A percentile compares a stretch with the other conserved stretches of the same genome.
Conservation (phyloP, 1,284 basidiomycete genomes). For the Boletellus sp. region DNA sequence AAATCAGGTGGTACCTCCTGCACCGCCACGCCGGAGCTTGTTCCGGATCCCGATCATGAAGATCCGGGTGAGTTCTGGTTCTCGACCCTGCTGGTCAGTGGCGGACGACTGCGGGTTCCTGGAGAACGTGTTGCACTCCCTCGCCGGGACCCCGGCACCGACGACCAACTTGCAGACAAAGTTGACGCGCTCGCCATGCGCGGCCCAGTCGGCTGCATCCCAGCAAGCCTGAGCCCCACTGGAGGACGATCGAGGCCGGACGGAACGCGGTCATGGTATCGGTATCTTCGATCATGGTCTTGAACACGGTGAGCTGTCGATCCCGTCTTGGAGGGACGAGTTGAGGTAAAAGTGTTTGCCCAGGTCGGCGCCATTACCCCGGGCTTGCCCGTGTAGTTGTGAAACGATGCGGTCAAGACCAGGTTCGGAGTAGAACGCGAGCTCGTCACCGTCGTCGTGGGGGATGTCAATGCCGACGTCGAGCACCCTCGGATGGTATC, state of each 20-base stretch:
- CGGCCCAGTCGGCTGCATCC: constrained; percentile 95
- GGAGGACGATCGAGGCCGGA: constrained; percentile 89
- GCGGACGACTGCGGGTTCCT: constrained; percentile 89
- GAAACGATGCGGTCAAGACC: constrained; percentile 98
- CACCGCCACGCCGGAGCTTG: constrained; percentile 91
- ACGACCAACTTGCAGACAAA: constrained; percentile 94
- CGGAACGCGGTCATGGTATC: constrained; percentile 89
- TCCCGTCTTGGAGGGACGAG: constrained; percentile 92
- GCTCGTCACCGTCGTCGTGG: constrained; percentile 95
- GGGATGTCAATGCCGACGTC: constrained; percentile 98
- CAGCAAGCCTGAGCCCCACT: constrained; percentile 96
- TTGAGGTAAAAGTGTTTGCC: constrained; percentile 97
- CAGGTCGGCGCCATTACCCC: constrained; percentile 83
- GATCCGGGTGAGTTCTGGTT: constrained; percentile 86
- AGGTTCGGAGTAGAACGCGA: constrained; percentile 98
- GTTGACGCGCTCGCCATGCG: constrained; percentile 96
- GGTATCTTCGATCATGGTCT: constrained; percentile 92
- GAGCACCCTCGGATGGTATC: constrained; percentile 86
- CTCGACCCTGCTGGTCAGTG: constrained; percentile 86
- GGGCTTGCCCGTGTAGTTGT: constrained; percentile 95
- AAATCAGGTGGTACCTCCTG: constrained; percentile 94
- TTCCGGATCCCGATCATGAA: constrained; percentile 82
- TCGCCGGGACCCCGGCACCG: constrained; percentile 76
- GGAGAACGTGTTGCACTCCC: constrained; percentile 93
- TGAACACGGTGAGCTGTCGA: constrained; percentile 94